These are phyloP conservation scores for Cetradonia linearis DNA, from an alignment of 495 filamentous ascomycete genomes.

Conservation along the genomic window DNA sequence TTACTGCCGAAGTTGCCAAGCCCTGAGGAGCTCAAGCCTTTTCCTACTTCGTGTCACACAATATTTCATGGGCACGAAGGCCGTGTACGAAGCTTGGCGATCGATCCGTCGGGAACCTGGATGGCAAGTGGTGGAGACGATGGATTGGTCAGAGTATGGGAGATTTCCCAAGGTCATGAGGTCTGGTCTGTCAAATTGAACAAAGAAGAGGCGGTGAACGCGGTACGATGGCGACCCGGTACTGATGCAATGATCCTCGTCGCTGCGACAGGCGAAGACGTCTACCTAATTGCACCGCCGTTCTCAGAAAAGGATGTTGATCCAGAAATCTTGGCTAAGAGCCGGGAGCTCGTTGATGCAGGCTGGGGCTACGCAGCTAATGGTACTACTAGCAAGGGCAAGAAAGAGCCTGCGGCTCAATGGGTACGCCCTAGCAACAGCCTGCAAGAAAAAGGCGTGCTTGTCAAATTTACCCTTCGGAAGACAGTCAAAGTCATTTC, in stretches of 20 bases:
- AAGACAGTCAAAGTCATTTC: conserved; percentile 79
- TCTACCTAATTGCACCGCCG: conserved; percentile 73
- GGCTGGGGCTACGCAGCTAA: conserved; percentile 85
- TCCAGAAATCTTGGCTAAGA: conserved; percentile 61
- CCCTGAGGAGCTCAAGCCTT: conserved; percentile 84
- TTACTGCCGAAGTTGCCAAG: conserved; percentile 90
- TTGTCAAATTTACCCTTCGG: conserved; percentile 67
- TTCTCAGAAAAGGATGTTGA: conserved; percentile 38
- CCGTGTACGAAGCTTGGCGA: conserved; percentile 67
- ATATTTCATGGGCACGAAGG: conserved; percentile 84
- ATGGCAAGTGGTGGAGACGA: conserved; percentile 91
- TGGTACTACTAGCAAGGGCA: conserved; percentile 48
- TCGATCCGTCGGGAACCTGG: conserved; percentile 69
- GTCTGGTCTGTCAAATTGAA: conserved; percentile 73
- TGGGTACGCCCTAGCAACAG: conserved; percentile 73
- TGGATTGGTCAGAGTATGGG: conserved; percentile 79
- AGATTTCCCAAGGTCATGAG: conserved; percentile 75
- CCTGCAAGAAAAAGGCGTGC: conserved; percentile 66
- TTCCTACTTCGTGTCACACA: conserved; percentile 77
- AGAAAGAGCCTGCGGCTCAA: conserved; percentile 64
- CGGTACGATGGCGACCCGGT: conserved; percentile 80
- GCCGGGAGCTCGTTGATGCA: conserved; percentile 65
- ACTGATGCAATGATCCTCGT: conserved; percentile 72
- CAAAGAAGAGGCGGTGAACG: conserved; percentile 72
- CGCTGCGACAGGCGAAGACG: conserved; percentile 70